These are phyloP conservation scores for Plantago coronopus DNA, from an alignment of 305 asterid genomes.

Conservation along the genomic window DNA sequence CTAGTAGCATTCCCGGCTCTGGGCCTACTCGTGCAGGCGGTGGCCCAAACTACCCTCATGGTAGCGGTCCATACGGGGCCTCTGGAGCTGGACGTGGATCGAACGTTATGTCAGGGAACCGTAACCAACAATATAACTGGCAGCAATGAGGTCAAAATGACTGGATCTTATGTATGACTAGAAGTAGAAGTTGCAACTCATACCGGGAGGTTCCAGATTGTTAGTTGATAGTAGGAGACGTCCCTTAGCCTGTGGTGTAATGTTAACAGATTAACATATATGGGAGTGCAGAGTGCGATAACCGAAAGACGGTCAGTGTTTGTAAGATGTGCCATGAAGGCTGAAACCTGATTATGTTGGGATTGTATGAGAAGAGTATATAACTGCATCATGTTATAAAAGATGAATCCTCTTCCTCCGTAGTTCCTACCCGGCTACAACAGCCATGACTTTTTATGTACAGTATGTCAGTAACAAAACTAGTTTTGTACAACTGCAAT, in stretches of 20 bases:
- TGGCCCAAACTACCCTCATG: conserved; percentile 74
- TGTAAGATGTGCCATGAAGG: neutral
- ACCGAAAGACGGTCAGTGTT: neutral
- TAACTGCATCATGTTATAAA: too few species aligned
- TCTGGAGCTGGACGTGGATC: conserved; percentile 87
- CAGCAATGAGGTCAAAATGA: conserved; percentile 45
- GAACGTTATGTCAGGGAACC: conserved; percentile 57
- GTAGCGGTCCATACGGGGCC: conserved; percentile 57
- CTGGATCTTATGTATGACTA: neutral
- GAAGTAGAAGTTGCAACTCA: conserved; percentile 1
- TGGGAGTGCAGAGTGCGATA: neutral
- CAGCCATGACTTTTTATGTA: too few species aligned
- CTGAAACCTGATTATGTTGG: neutral
- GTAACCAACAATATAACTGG: conserved; percentile 80
- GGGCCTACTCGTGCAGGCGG: conserved; percentile 67
- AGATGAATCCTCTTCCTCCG: too few species aligned
- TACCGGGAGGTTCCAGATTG: too few species aligned
- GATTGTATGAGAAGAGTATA: neutral
- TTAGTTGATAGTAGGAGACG: too few species aligned
- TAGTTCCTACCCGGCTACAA: too few species aligned
- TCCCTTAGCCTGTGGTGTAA: too few species aligned
- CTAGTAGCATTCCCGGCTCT: conserved; percentile 48
- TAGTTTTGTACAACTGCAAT: too few species aligned
- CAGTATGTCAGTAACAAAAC: too few species aligned
- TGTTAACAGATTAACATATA: neutral